Conservation (phyloP, 495 filamentous ascomycete species). For the Talaromyces proteolyticus region DNA sequence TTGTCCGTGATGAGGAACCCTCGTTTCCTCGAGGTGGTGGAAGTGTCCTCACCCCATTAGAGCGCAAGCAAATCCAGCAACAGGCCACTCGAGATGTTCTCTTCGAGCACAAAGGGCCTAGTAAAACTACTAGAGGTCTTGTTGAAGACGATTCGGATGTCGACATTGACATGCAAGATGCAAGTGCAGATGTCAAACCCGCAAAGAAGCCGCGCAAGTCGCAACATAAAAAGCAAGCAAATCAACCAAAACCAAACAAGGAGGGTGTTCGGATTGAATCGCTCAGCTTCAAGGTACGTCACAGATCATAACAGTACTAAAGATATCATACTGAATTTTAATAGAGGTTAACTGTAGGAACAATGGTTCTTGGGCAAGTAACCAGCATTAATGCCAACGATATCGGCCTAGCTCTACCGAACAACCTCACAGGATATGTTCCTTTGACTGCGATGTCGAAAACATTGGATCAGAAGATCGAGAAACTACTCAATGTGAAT, state of each 20-base stretch:
- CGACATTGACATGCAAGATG: constrained; percentile 46
- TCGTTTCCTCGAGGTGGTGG: constrained; percentile 91
- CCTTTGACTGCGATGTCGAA: constrained; percentile 87
- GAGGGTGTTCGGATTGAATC: constrained; percentile 70
- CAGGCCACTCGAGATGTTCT: constrained; percentile 89
- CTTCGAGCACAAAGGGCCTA: constrained; percentile 72
- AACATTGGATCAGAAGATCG: constrained; percentile 58
- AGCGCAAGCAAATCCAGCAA: constrained; percentile 93
- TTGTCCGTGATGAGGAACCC: constrained; percentile 71
- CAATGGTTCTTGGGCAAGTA: constrained; percentile 80
- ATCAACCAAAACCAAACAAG: constrained; percentile 40
- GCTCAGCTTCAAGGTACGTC: constrained; percentile 77
- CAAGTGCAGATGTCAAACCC: constrained; percentile 22
- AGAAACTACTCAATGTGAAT: constrained; percentile 53
- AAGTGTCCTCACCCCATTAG: constrained; percentile 84
- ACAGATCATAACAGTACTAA: neutral
- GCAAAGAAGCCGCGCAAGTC: constrained; percentile 47
- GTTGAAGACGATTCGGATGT: constrained; percentile 35
- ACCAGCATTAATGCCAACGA: constrained; percentile 74
- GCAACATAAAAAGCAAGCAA: constrained; percentile 29
- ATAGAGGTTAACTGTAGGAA: constrained; percentile 74
- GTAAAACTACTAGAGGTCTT: constrained; percentile 32
- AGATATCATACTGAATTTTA: neutral
- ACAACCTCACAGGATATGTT: constrained; percentile 86
- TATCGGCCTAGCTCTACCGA: constrained; percentile 76